A percentile compares a stretch with the other conserved stretches of the same genome.
Evolutionary conservation across 1,284 basidiomycete species (phyloP).

Genomic region (Inonotus hispidus): DNA sequence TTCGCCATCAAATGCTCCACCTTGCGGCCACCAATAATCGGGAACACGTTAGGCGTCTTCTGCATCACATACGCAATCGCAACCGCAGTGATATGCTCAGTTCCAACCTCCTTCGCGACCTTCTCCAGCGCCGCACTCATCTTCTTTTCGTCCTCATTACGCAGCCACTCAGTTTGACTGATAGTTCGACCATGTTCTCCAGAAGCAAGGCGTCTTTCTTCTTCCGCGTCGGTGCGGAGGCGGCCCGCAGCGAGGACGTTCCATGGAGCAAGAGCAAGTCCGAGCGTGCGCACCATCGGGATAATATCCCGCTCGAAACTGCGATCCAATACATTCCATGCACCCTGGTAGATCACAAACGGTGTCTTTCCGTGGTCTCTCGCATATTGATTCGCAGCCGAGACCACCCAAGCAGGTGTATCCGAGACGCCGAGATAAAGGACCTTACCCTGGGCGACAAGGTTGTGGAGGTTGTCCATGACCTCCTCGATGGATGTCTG

Average conservation of each 20-base stretch:
- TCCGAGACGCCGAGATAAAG: slow-evolving; percentile 36
- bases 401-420: slow-evolving; percentile 27
- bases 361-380: slow-evolving; percentile 40
- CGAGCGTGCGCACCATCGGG: slow-evolving; percentile 42
- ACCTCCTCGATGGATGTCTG: slow-evolving; percentile 50
- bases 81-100: slow-evolving; percentile 22
- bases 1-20: slow-evolving; percentile 21
- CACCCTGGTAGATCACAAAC: slow-evolving; percentile 49
- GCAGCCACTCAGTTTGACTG: slow-evolving; percentile 11
- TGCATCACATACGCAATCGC: slow-evolving; percentile 20
- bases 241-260: slow-evolving; percentile 25
- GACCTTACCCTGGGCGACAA: slow-evolving; percentile 42
- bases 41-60: slow-evolving; percentile 21
- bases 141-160: slow-evolving; percentile 19
- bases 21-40: slow-evolving; percentile 20
- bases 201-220: slow-evolving; percentile 11
- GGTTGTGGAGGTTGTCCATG: slow-evolving; percentile 44
- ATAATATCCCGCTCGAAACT: slow-evolving; percentile 49
- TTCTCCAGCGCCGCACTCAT: slow-evolving; percentile 22
- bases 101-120: slow-evolving; percentile 31
- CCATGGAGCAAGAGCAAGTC: slow-evolving; percentile 31
- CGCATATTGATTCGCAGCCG: slow-evolving; percentile 31
- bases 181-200: slow-evolving; percentile 18
- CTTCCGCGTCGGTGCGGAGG: slow-evolving; percentile 22
- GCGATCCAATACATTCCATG: slow-evolving; percentile 44